Conservation (phyloP, 176 grass and related monocot species). For the Themeda triandra region DNA sequence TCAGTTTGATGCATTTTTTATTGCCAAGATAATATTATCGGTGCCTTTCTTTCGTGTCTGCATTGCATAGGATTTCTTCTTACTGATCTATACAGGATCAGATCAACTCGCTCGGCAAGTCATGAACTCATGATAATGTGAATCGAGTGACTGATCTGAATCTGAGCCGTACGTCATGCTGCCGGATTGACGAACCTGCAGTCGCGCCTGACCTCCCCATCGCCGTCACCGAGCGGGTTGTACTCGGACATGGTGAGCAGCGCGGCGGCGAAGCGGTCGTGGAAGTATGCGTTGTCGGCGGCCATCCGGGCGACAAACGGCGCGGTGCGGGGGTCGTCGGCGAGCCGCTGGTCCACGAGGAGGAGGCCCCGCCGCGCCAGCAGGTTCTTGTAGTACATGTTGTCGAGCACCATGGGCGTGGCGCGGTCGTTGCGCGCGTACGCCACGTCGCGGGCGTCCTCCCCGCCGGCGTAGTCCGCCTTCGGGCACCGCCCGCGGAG, state of each 20-base stretch:
- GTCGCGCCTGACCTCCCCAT: slow-evolving; percentile 56
- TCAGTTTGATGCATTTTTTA: too few species aligned
- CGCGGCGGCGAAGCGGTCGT: slow-evolving; percentile 35
- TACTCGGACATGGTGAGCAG: slow-evolving; percentile 50
- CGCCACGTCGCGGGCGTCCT: slow-evolving; percentile 42
- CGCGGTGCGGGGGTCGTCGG: slow-evolving; percentile 33
- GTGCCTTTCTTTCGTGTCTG: background rate
- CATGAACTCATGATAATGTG: too few species aligned
- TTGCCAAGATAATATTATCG: too few species aligned
- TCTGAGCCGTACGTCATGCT: background rate
- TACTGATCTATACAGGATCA: background rate
- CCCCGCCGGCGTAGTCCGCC: background rate
- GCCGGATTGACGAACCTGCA: slow-evolving; percentile 49
- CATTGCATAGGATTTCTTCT: background rate
- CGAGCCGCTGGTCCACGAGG: slow-evolving; percentile 54
- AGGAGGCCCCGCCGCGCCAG: slow-evolving; percentile 35
- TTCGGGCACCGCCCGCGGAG: slow-evolving; percentile 36
- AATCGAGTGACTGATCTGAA: background rate
- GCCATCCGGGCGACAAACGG: slow-evolving; percentile 41
- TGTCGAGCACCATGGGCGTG: slow-evolving; percentile 63
- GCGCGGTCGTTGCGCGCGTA: slow-evolving; percentile 61
- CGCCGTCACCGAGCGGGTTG: slow-evolving; percentile 28
- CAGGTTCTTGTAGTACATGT: slow-evolving; percentile 59
- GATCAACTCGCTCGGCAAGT: too few species aligned
- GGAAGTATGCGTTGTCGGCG: slow-evolving; percentile 49